phyloP scores from a whole-genome alignment of 2,329 filamentous ascomycete genomes.

The Scedosporium aurantiacum region DNA sequence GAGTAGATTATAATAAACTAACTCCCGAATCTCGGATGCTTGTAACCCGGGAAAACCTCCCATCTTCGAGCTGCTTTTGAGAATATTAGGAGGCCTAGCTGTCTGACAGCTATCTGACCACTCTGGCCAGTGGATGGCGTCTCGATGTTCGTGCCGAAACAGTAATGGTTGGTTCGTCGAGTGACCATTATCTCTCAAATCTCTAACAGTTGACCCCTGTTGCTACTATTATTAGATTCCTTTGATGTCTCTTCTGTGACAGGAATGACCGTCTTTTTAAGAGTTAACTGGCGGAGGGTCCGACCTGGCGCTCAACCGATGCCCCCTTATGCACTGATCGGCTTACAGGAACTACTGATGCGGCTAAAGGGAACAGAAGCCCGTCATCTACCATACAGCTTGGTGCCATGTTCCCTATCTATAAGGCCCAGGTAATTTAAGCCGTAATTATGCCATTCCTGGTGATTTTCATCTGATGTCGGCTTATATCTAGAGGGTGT shows the following conservation, averaged over 20 bases:
- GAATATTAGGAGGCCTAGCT: not conserved
- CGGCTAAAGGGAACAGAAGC: conserved; percentile 1
- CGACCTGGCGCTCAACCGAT: not conserved
- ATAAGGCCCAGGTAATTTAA: not conserved
- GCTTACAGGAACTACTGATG: not conserved
- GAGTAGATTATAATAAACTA: not conserved
- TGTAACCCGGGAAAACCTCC: not conserved
- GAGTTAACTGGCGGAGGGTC: not conserved
- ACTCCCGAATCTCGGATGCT: not conserved
- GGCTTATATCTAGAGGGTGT: conserved; percentile 2
- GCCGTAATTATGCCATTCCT: conserved; percentile 1
- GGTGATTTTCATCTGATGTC: conserved; percentile 6
- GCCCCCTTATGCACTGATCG: not conserved
- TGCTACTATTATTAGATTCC: not conserved
- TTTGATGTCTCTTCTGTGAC: not conserved
- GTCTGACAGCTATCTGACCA: not conserved
- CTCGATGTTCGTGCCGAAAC: not conserved
- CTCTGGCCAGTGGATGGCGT: not conserved
- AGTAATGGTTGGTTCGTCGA: not conserved
- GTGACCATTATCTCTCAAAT: not conserved
- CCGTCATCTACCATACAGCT: not conserved
- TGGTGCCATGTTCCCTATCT: not conserved
- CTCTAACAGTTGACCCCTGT: not conserved
- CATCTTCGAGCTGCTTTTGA: not conserved
- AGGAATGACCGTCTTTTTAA: not conserved